Conservation (phyloP, 768 basidiomycete genomes). For the Suillus spraguei region DNA sequence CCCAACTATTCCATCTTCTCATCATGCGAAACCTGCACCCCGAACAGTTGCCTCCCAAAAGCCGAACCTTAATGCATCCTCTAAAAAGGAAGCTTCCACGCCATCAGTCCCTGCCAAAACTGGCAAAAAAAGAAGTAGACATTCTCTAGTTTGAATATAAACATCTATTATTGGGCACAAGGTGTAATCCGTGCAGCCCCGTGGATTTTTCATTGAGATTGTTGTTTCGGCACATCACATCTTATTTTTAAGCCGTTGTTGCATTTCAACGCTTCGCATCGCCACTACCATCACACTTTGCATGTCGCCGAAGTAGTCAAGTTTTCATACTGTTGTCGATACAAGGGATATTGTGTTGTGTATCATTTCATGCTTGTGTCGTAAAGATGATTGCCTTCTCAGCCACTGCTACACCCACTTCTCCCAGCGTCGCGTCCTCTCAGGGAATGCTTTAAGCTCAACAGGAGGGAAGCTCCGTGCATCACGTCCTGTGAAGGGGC, state of each 20-base stretch:
- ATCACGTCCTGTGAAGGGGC: conserved; percentile 26
- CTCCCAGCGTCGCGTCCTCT: background rate
- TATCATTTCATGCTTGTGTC: background rate
- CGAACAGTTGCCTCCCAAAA: conserved; percentile 26
- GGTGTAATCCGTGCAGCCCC: conserved; percentile 15
- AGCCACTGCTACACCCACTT: background rate
- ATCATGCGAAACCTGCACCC: conserved; percentile 15
- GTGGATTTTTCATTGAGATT: conserved; percentile 17
- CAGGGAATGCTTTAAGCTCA: conserved; percentile 33
- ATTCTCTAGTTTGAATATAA: conserved; percentile 28
- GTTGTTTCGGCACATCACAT: conserved; percentile 25
- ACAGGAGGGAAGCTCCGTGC: conserved; percentile 30
- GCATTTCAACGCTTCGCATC: conserved; percentile 29
- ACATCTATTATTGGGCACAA: conserved; percentile 14
- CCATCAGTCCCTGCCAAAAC: conserved; percentile 23
- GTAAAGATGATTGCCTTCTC: background rate
- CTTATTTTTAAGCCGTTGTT: conserved; percentile 29
- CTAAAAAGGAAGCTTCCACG: conserved; percentile 17
- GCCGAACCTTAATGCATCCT: conserved; percentile 14
- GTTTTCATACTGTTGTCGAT: conserved; percentile 13
- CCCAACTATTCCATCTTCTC: conserved; percentile 19
- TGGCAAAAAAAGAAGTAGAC: conserved; percentile 37
- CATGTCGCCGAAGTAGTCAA: conserved; percentile 33
- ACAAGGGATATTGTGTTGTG: background rate
- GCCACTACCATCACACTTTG: conserved; percentile 25